A percentile compares a stretch with the other conserved stretches of the same genome.
phyloP scores from a whole-genome alignment of 2,329 filamentous ascomycete genomes.

The Ophiostoma australiae region DNA sequence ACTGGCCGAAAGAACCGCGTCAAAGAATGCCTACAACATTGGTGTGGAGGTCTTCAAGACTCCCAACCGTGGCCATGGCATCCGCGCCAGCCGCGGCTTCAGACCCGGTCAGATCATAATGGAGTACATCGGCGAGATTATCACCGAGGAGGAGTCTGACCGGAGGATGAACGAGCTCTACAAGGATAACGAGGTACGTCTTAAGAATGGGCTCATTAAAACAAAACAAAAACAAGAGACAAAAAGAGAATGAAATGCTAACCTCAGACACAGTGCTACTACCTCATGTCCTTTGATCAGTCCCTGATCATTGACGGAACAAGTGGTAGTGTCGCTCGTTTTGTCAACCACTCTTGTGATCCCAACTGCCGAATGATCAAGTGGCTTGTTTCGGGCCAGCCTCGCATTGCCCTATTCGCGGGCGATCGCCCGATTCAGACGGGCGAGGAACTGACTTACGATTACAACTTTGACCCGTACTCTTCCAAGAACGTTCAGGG shows the following conservation, averaged over 20 bases:
- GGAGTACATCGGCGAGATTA: constrained; percentile 96
- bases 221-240: too few species aligned
- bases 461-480: constrained; percentile 71
- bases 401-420: constrained; percentile 93
- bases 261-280: constrained; percentile 67
- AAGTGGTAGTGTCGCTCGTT: constrained; percentile 89
- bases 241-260: not conserved
- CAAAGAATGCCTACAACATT: constrained; percentile 73
- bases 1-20: constrained; percentile 60
- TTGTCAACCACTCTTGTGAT: constrained; percentile 95
- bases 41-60: constrained; percentile 96
- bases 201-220: not conserved
- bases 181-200: constrained; percentile 79
- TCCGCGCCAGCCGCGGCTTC: constrained; percentile 85
- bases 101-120: constrained; percentile 91
- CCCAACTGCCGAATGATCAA: constrained; percentile 98
- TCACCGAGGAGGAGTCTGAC: constrained; percentile 90
- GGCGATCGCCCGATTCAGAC: constrained; percentile 86
- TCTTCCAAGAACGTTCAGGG: constrained; percentile 64
- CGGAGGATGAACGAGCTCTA: constrained; percentile 89
- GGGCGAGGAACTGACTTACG: constrained; percentile 93
- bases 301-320: constrained; percentile 98
- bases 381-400: constrained; percentile 90
- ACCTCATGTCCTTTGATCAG: constrained; percentile 97
- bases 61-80: constrained; percentile 78